phyloP scores from a whole-genome alignment of 2,329 filamentous ascomycete species.

The Sporothrix globosa region DNA sequence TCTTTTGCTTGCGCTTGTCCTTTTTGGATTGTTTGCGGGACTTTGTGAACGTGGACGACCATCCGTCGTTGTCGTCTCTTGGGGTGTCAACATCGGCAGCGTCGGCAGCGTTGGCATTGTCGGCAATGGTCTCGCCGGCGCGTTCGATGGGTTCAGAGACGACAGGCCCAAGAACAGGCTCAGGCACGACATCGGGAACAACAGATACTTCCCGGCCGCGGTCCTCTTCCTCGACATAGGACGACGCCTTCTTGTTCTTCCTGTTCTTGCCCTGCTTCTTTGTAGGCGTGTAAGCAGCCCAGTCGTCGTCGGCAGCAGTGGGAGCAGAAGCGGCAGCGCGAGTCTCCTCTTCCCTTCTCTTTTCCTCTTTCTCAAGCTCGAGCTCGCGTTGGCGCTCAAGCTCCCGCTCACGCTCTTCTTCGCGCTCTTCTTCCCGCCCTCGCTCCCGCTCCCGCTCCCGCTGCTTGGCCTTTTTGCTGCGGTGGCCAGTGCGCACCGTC shows the following conservation, averaged over 20 bases:
- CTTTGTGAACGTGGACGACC: constrained; percentile 30
- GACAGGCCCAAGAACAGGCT: background rate
- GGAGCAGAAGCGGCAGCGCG: background rate
- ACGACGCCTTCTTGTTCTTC: constrained; percentile 44
- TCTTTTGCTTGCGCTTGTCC: constrained; percentile 26
- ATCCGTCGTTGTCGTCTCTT: constrained; percentile 44
- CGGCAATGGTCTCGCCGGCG: constrained; percentile 5
- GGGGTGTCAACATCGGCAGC: background rate
- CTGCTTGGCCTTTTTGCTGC: constrained; percentile 31
- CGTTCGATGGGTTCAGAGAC: background rate
- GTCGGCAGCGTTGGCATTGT: background rate
- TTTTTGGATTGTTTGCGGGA: constrained; percentile 27
- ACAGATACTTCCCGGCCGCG: background rate
- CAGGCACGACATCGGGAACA: background rate
- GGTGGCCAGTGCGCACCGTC: constrained; percentile 24
- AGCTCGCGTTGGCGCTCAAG: background rate
- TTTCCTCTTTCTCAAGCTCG: background rate
- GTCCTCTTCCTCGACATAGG: constrained; percentile 37
- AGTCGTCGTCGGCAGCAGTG: constrained; percentile 28
- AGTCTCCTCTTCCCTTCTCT: constrained; percentile 28
- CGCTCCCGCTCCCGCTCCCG: constrained; percentile 13
- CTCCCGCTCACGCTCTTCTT: background rate
- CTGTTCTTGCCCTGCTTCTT: constrained; percentile 49
- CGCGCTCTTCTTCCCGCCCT: background rate
- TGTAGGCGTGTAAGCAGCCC: constrained; percentile 31